phyloP scores from a whole-genome alignment of 208 protist genomes.

The Borovskyia barvae region DNA sequence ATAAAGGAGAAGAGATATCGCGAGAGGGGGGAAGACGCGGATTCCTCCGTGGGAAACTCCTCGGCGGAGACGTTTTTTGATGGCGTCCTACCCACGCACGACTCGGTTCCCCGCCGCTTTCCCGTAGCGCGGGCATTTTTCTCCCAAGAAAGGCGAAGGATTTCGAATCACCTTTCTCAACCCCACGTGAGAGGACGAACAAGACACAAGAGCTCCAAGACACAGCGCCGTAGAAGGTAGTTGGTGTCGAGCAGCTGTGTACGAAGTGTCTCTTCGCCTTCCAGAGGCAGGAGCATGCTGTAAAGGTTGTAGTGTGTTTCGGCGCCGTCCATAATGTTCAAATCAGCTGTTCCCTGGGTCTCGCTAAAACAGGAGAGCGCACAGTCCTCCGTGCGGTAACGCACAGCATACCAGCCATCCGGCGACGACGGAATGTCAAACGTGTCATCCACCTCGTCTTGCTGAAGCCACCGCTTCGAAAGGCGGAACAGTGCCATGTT shows the following conservation, averaged over 20 bases:
- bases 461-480: slow-evolving; percentile 38
- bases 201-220: slow-evolving; percentile 78
- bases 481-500: slow-evolving; percentile 90
- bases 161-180: too few species aligned
- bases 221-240: slow-evolving; percentile 79
- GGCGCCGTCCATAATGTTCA: slow-evolving; percentile 51
- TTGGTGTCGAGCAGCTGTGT: slow-evolving; percentile 62
- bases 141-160: too few species aligned
- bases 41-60: too few species aligned
- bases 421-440: slow-evolving; percentile 28
- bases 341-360: slow-evolving; percentile 37
- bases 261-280: slow-evolving; percentile 56
- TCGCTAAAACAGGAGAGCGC: slow-evolving; percentile 63
- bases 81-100: too few species aligned
- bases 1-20: too few species aligned
- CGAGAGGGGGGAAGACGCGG: too few species aligned
- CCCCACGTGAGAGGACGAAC: slow-evolving; percentile 85
- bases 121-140: too few species aligned
- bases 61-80: too few species aligned
- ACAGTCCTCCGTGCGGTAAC: slow-evolving; percentile 77
- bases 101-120: too few species aligned
- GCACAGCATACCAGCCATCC: slow-evolving; percentile 64
- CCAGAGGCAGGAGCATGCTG: slow-evolving; percentile 46
- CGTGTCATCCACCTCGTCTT: slow-evolving; percentile 42
- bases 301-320: slow-evolving; percentile 87